These are phyloP conservation scores for Barnettozyma californica DNA, from an alignment of 805 yeast species.

Conservation along the genomic window DNA sequence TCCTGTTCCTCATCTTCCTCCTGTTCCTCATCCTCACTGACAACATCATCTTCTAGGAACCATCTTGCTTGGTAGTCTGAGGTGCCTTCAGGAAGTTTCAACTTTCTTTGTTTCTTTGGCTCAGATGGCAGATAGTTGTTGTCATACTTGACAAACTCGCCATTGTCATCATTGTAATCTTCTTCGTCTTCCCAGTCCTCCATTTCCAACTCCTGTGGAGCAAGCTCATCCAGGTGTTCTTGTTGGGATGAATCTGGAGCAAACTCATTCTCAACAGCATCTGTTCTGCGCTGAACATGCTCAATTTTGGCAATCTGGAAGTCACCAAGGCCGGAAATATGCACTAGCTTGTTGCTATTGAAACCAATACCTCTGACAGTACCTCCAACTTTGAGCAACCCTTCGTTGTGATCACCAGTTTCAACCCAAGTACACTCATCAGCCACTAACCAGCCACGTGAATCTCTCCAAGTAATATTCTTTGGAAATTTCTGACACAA, in stretches of 20 bases:
- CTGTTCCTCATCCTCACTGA: conserved; percentile 18
- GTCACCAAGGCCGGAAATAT: conserved; percentile 88
- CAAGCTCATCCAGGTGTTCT: conserved; percentile 56
- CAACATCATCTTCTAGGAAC: conserved; percentile 55
- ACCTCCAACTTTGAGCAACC: conserved; percentile 64
- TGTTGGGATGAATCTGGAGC: conserved; percentile 35
- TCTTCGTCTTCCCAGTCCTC: conserved; percentile 35
- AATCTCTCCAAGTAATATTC: conserved; percentile 85
- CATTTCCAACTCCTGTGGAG: conserved; percentile 50
- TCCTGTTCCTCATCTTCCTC: conserved; percentile 23
- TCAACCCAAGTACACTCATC: conserved; percentile 47
- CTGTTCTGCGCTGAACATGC: conserved; percentile 32
- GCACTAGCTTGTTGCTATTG: conserved; percentile 70
- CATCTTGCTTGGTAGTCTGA: conserved; percentile 79
- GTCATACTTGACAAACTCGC: conserved; percentile 36
- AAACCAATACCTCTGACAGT: conserved; percentile 84
- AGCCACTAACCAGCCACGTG: conserved; percentile 83
- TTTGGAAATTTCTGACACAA: conserved; percentile 85
- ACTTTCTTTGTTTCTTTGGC: conserved; percentile 29
- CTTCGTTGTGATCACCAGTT: conserved; percentile 26
- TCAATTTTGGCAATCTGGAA: conserved; percentile 70
- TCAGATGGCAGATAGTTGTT: conserved; percentile 33
- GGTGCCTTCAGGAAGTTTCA: conserved; percentile 65
- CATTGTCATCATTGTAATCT: conserved; percentile 25
- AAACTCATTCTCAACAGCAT: conserved; percentile 19